Evolutionary conservation across 768 basidiomycete species (phyloP).

Genomic region (Tulasnella sp.): DNA sequence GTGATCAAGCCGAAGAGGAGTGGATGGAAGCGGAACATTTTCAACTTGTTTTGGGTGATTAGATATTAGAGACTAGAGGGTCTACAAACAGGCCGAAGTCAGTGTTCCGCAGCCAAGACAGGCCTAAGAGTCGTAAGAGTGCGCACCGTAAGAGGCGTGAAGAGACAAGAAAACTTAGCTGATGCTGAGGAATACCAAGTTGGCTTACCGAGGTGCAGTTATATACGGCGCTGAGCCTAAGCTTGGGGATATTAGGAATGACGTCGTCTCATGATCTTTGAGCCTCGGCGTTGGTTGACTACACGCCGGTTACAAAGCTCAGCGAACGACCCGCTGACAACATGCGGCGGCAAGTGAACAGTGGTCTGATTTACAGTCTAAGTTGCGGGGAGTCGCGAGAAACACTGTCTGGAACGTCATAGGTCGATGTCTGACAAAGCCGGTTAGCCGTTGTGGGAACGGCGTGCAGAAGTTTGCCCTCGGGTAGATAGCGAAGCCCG

Average conservation of each 20-base stretch:
- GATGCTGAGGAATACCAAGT: neutral
- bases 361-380: neutral
- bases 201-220: neutral
- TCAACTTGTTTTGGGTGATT: neutral
- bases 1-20: conserved; percentile 20
- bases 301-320: neutral
- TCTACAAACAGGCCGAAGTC: neutral
- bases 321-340: neutral
- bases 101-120: neutral
- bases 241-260: neutral
- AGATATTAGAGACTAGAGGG: conserved; percentile 11
- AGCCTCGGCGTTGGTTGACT: neutral
- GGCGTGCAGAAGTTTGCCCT: conserved; percentile 2
- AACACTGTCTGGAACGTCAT: neutral
- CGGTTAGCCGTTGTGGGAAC: neutral
- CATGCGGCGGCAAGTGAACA: neutral
- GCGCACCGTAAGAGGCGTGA: conserved; percentile 12
- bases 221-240: neutral
- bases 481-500: neutral
- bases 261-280: neutral
- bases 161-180: conserved; percentile 3
- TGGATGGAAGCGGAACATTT: conserved; percentile 14
- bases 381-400: neutral
- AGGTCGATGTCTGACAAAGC: conserved; percentile 1
- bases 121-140: neutral